Evolutionary conservation across 345 rosid species (phyloP).

Genomic region (Erysimum cheiranthoides): DNA sequence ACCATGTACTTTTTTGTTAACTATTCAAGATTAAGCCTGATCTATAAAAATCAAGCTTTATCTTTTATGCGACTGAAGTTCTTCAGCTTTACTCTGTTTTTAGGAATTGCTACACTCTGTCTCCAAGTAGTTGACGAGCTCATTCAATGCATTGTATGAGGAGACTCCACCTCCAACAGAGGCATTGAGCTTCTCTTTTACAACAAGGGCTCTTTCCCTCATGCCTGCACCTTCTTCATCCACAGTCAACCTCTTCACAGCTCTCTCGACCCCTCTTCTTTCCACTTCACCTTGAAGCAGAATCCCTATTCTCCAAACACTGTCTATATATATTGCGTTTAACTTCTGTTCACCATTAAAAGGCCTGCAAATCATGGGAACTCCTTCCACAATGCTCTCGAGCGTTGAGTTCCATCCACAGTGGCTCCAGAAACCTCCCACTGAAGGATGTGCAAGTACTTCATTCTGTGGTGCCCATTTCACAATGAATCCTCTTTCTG

Average conservation of each 20-base stretch:
- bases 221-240: conserved; percentile 37
- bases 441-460: conserved; percentile 52
- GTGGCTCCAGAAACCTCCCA: conserved; percentile 56
- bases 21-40: no score
- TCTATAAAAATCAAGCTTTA: no score
- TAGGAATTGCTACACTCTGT: no score
- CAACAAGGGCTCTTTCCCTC: conserved; percentile 12
- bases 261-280: conserved; percentile 10
- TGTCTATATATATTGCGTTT: conserved; percentile 34
- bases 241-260: conserved; percentile 27
- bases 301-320: conserved; percentile 36
- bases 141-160: conserved; percentile 23
- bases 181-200: conserved; percentile 31
- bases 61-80: no score
- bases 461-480: conserved; percentile 67
- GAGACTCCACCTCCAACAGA: conserved; percentile 19
- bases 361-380: conserved; percentile 50
- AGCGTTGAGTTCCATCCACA: conserved; percentile 47
- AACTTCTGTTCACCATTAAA: conserved; percentile 41
- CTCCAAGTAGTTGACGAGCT: conserved; percentile 9
- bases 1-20: no score
- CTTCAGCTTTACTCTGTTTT: no score
- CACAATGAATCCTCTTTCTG: conserved; percentile 57
- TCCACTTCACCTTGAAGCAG: conserved; percentile 15
- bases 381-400: conserved; percentile 45